These are phyloP conservation scores for Tieghemostelium lacteum DNA, from an alignment of 78 protist genomes.

Conservation along the genomic window DNA sequence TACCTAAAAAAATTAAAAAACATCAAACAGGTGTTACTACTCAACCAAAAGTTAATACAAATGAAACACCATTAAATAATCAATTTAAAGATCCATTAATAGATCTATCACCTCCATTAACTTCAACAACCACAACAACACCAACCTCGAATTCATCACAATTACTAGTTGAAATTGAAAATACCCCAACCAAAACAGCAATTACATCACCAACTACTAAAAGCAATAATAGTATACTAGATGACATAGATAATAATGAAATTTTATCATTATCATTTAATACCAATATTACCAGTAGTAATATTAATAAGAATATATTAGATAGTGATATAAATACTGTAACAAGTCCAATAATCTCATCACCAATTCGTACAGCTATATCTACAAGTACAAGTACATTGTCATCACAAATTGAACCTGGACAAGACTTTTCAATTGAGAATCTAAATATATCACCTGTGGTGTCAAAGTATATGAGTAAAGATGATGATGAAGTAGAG, in stretches of 20 bases:
- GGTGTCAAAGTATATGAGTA: not conserved
- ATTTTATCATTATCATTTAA: not conserved
- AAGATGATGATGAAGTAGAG: not conserved
- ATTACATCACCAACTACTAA: not conserved
- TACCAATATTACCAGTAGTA: not conserved
- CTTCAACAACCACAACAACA: not conserved
- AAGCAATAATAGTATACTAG: not conserved
- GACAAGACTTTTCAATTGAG: not conserved
- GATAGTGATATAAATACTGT: no score
- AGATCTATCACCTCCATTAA: not conserved
- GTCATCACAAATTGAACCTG: slow-evolving; percentile 20
- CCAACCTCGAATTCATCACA: no score
- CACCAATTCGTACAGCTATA: not conserved
- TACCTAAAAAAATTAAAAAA: not conserved
- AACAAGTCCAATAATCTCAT: no score
- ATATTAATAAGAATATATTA: no score
- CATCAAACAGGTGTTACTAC: not conserved
- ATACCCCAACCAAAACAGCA: not conserved
- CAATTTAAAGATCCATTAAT: no score
- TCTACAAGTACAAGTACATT: not conserved
- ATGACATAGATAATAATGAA: not conserved
- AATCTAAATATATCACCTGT: slow-evolving; percentile 13
- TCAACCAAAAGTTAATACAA: not conserved
- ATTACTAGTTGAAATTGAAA: not conserved
- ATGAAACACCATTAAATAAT: no score